Conservation (phyloP, 495 filamentous ascomycete genomes). For the Monascus purpureus region DNA sequence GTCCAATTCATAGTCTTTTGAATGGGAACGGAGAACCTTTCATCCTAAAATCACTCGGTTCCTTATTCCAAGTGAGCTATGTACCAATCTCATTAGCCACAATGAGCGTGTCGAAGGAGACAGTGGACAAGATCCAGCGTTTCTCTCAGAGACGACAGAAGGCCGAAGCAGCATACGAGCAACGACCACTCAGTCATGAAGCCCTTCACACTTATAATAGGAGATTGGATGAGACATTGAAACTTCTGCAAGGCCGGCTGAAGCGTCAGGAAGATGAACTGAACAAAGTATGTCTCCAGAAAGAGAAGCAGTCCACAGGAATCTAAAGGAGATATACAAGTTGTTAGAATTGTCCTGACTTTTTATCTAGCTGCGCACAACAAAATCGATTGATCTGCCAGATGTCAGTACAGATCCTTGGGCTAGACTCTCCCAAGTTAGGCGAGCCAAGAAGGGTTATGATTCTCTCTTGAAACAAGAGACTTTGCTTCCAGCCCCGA, state of each 20-base stretch:
- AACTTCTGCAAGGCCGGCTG: slow-evolving; percentile 49
- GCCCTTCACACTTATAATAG: slow-evolving; percentile 25
- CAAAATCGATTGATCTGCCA: slow-evolving; percentile 28
- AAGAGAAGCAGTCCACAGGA: slow-evolving; percentile 1
- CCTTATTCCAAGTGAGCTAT: too few species aligned
- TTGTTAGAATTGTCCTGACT: slow-evolving; percentile 8
- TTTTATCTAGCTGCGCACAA: slow-evolving; percentile 27
- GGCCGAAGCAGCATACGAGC: slow-evolving; percentile 19
- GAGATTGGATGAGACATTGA: slow-evolving; percentile 50
- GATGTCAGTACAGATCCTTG: slow-evolving; percentile 23
- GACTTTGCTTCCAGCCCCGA: slow-evolving; percentile 47
- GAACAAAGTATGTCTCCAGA: slow-evolving; percentile 25
- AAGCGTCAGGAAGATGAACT: slow-evolving; percentile 50
- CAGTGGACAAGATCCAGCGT: slow-evolving; percentile 22
- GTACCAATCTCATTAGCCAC: too few species aligned
- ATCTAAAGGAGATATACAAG: too few species aligned
- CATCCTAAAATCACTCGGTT: too few species aligned
- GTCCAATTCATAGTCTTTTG: too few species aligned
- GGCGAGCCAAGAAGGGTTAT: slow-evolving; percentile 48
- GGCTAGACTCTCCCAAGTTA: slow-evolving; percentile 37
- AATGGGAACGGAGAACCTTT: too few species aligned
- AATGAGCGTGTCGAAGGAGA: slow-evolving; percentile 18
- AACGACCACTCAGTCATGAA: slow-evolving; percentile 18
- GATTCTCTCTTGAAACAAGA: slow-evolving; percentile 42
- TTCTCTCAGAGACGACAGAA: slow-evolving; percentile 24